Evolutionary conservation across 2,329 filamentous ascomycete species (phyloP), one percentile per base, ranked within the genome.

Genomic region (Mollisia scopiformis): DNA sequence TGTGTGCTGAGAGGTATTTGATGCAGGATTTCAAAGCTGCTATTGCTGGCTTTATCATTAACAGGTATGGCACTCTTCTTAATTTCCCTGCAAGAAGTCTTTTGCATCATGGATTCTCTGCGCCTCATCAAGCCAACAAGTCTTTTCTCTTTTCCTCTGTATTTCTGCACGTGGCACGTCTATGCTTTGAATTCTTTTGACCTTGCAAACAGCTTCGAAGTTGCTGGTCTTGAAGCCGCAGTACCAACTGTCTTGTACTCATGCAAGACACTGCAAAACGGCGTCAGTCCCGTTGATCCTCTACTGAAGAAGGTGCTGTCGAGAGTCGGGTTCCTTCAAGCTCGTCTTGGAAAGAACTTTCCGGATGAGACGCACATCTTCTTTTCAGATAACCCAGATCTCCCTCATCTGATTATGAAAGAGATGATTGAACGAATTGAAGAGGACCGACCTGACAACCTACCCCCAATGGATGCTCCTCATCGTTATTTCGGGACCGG

Each of bases 241-340:
- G 58, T 69, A 39, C 71, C 71, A 23, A 50, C 67, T 41, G 77
- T 82, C 5, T 71, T 83, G 21, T 68, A 71, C 54, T 73, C 80
- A 11, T 82, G 79, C 66, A 71, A 70, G 16, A 78, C 75, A 65
- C 73, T 83, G 11, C 76, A 77, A 65, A 69, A 73, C 52, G 78
- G 77, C 6, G 74, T 82, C n/a, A 75, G 77, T 35, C 74, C 77
- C 59, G 70, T 71, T 10, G 80, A 83, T 58, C 67, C 70, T 0
- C 67, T 82, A 41, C 72, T 82, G 52, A 78, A 75, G 62, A 82
- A 82, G 77, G 69, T 83, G 13, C 78, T 82, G 64, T 79, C 80
- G 7, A 73, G 80, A 35, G 76, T 82, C 6, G 80, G 80, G 2
- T 82, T 82, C 62, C 69, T 83, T 33, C 78, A 81, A 68, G 74